A percentile compares a stretch with the other conserved stretches of the same genome.
Conservation (phyloP, 306 rosid genomes). For the Corylus avellana region DNA sequence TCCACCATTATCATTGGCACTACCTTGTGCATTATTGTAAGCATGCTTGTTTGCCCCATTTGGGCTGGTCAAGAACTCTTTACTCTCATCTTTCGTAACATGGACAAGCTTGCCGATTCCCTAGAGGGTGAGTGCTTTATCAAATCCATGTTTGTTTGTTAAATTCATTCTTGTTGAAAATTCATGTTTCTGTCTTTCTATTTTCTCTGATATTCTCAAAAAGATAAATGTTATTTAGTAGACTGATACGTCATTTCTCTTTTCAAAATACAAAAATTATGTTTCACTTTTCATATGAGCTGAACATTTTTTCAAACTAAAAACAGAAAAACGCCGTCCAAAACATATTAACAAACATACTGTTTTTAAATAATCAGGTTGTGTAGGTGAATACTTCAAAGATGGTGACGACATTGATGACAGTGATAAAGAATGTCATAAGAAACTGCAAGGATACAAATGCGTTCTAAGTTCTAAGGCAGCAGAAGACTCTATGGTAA, state of each 20-base stretch:
- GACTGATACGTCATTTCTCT: too few species aligned
- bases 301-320: too few species aligned
- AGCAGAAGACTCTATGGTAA: conserved; percentile 72
- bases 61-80: conserved; percentile 90
- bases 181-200: too few species aligned
- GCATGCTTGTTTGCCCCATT: conserved; percentile 59
- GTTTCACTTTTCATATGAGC: too few species aligned
- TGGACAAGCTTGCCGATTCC: conserved; percentile 75
- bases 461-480: conserved; percentile 66
- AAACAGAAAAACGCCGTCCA: too few species aligned
- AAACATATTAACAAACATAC: too few species aligned
- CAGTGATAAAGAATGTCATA: conserved; percentile 32
- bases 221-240: too few species aligned
- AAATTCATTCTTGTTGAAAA: neutral
- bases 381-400: conserved; percentile 51
- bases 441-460: conserved; percentile 56
- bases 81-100: conserved; percentile 46
- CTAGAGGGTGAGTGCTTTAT: conserved; percentile 53
- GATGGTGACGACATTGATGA: conserved; percentile 14
- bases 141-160: neutral
- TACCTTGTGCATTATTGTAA: conserved; percentile 53
- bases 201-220: too few species aligned
- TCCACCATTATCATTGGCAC: conserved; percentile 74
- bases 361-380: conserved; percentile 39
- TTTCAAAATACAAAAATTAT: too few species aligned